Percentiles rank a stretch among this genome's conserved stretches.
phyloP scores from a whole-genome alignment of 371 early-diverging fungal genomes.

The Parasitella parasitica region DNA sequence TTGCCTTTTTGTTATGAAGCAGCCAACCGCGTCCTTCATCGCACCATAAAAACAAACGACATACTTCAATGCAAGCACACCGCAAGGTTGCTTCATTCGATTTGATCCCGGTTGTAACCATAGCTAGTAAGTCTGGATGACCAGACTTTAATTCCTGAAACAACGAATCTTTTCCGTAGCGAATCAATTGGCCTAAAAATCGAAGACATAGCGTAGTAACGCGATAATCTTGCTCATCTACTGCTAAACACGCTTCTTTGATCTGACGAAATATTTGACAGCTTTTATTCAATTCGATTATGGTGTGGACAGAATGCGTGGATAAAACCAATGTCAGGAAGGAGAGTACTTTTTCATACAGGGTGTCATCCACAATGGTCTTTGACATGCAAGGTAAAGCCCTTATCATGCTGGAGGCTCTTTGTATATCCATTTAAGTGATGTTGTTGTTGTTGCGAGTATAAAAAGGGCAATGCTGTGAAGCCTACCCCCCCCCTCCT shows the following conservation, averaged over 20 bases:
- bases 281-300: neutral
- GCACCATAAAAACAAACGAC: conserved; percentile 22
- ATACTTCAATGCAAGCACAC: conserved; percentile 37
- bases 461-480: neutral
- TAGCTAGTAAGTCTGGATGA: conserved; percentile 14
- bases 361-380: conserved; percentile 45
- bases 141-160: conserved; percentile 9
- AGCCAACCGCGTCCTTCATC: conserved; percentile 21
- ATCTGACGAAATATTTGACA: conserved; percentile 6
- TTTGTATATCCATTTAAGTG: conserved; percentile 20
- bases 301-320: neutral
- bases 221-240: conserved; percentile 39
- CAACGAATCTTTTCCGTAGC: conserved; percentile 3
- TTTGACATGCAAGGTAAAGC: conserved; percentile 44
- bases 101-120: conserved; percentile 11
- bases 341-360: conserved; percentile 48
- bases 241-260: neutral
- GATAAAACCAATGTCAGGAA: conserved; percentile 15
- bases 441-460: neutral
- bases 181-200: conserved; percentile 32
- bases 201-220: conserved; percentile 39
- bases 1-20: conserved; percentile 20
- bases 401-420: conserved; percentile 27
- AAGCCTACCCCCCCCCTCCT: neutral
- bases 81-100: conserved; percentile 37